Conservation (phyloP, 306 rosid genomes). For the Acacia crassicarpa region DNA sequence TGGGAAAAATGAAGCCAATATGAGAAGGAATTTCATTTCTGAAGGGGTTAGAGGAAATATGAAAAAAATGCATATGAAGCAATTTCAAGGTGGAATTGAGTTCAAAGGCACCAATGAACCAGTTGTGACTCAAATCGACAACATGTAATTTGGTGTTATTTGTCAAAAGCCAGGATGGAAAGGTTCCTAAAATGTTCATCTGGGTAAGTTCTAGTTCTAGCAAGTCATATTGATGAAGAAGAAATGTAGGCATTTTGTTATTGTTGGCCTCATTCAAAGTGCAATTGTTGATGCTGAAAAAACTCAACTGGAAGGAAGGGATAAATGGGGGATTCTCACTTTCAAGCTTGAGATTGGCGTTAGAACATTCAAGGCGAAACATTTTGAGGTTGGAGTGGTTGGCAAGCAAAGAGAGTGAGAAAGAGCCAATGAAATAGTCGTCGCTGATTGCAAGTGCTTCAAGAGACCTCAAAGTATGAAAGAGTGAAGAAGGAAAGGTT, state of each 20-base stretch:
- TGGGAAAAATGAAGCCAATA: conserved; percentile 10
- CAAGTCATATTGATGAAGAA: conserved; percentile 20
- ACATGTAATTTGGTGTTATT: conserved; percentile 13
- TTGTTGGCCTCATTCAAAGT: background rate
- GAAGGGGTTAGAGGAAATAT: conserved; percentile 19
- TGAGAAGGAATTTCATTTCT: background rate
- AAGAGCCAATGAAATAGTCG: conserved; percentile 8
- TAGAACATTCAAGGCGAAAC: background rate
- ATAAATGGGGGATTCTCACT: conserved; percentile 23
- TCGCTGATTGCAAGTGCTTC: background rate
- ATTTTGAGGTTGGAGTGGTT: conserved; percentile 23
- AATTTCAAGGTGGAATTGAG: background rate
- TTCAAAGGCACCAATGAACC: background rate
- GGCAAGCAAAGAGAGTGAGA: conserved; percentile 22
- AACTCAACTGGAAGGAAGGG: conserved; percentile 20
- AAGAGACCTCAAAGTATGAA: background rate
- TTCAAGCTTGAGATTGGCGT: conserved; percentile 20
- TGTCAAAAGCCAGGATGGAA: conserved; percentile 26
- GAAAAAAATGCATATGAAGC: background rate
- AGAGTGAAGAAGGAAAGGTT: background rate
- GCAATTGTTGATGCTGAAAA: background rate
- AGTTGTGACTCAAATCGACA: background rate
- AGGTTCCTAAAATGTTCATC: background rate
- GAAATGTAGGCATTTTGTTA: conserved; percentile 21
- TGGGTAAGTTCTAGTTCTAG: background rate